These are phyloP conservation scores for Dothistroma septosporum DNA, from an alignment of 2,329 filamentous ascomycete species.

Conservation along the genomic window DNA sequence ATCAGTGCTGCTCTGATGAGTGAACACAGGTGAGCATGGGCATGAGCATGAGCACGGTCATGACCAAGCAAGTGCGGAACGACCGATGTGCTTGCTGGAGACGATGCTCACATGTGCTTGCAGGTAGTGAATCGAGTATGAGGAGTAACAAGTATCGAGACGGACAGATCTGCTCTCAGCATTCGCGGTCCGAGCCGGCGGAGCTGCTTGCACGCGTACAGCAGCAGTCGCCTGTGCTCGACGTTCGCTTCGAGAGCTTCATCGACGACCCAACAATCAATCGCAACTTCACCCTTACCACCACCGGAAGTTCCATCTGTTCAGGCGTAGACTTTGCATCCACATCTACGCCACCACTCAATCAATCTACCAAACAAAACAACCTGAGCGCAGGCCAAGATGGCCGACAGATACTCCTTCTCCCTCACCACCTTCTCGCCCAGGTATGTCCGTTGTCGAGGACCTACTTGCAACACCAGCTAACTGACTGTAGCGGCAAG, in stretches of 20 bases:
- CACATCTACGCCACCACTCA: neutral
- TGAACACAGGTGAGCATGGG: neutral
- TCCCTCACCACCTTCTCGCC: slow-evolving; percentile 99
- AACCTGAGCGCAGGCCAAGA: slow-evolving; percentile 44
- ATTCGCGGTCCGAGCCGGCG: neutral
- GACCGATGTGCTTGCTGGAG: neutral
- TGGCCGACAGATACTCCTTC: slow-evolving; percentile 99
- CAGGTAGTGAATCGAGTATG: too few relatives aligned
- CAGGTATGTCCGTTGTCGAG: slow-evolving; percentile 62
- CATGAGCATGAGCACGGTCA: neutral
- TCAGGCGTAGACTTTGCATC: neutral
- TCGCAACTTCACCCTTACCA: neutral
- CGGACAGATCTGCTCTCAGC: neutral
- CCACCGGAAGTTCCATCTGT: neutral
- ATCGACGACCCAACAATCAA: slow-evolving; percentile 1
- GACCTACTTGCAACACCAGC: slow-evolving; percentile 38
- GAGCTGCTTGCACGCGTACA: neutral
- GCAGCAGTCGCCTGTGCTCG: neutral
- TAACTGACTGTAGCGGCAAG: slow-evolving; percentile 70
- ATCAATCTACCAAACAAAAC: slow-evolving; percentile 2
- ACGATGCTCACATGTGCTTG: too few relatives aligned
- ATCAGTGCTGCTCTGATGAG: neutral
- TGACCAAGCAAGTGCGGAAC: neutral
- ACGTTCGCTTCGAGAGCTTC: slow-evolving; percentile 1
- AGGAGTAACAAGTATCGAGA: too few relatives aligned